A percentile compares a stretch with the other conserved stretches of the same genome.
phyloP scores from a whole-genome alignment of 495 filamentous ascomycete genomes.

The Polyplosphaeria fusca region DNA sequence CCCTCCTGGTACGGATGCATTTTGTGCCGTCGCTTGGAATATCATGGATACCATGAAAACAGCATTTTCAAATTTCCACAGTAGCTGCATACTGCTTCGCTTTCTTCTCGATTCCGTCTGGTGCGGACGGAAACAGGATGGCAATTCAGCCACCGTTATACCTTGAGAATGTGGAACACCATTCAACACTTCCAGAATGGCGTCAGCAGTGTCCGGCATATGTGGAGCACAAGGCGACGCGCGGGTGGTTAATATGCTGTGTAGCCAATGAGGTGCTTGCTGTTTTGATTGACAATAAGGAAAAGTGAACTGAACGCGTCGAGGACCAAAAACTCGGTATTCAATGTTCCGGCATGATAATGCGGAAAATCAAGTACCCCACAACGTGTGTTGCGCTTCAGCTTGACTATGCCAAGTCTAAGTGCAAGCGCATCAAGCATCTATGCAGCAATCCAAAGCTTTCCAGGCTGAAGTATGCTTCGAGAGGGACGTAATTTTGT shows the following conservation, averaged over 20 bases:
- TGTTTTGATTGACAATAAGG: background rate
- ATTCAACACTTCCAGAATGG: background rate
- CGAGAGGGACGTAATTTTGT: too few relatives aligned
- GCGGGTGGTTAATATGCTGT: background rate
- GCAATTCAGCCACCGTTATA: background rate
- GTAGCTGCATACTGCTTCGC: background rate
- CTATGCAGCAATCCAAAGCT: too few relatives aligned
- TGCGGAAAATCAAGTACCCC: too few relatives aligned
- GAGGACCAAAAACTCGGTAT: too few relatives aligned
- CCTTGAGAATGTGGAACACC: background rate
- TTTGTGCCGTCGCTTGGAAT: background rate
- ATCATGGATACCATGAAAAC: background rate
- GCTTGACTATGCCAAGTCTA: too few relatives aligned
- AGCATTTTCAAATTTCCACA: background rate
- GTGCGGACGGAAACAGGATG: background rate
- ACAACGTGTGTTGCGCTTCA: too few relatives aligned
- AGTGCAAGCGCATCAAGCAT: too few relatives aligned
- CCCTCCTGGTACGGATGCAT: background rate
- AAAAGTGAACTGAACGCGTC: too few relatives aligned
- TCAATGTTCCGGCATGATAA: too few relatives aligned
- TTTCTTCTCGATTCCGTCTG: background rate
- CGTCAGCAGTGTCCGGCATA: background rate
- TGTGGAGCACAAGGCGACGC: background rate
- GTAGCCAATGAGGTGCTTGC: background rate
- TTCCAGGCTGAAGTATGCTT: too few relatives aligned